Base-by-base conservation (phyloP, 108 stramenopile genomes). In the Poteriospumella lacustris region DNA sequence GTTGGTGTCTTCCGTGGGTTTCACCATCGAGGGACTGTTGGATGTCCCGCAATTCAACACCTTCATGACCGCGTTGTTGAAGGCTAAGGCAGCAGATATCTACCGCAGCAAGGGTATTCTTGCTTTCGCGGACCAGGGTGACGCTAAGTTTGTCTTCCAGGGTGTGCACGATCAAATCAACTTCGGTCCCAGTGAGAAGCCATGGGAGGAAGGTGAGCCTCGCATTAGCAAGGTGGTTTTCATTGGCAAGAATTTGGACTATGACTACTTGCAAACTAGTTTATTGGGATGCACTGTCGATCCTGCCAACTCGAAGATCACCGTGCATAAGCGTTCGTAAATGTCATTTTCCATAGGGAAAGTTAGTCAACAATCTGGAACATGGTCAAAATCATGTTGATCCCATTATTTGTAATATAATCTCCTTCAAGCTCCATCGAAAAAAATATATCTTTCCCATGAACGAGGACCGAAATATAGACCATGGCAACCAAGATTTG, bases 101-200 rank as follows among this genome's bases (percentile, higher is more conserved):
- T 96, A 94, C 82, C 89, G 95, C 15, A 88, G 92, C 68, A 96
- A 96, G 89, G 95, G 95, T 39, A 70, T 96, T 67, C 80, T 96
- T 76, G 85, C 85, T 68, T 96, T 96, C 78, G 93, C 93, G 81
- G 93, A 93, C 28, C 93, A 96, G 78, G 95, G 93, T 12, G 86
- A 93, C 83, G 88, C 90, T 28, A 94, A 94, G 80, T 96, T 96
- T 85, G 95, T 96, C 5, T 96, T 96, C 80, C 95, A 96, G 83
- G 95, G 95, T 39, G 95, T 96, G 1, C 95, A 96, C 84, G 95
- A 96, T 78, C 95, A 96, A 83, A 96, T 93, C 79, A 91, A 95
- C 83, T 96, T 96, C 84, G 95, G 95, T 58, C 95, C 95, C 39
- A 90, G 92, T 40, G 79, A 91, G 67, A 90, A 91, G 41, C 90